phyloP scores from a whole-genome alignment of 2,329 filamentous ascomycete genomes.

The Verticillium nubilum region DNA sequence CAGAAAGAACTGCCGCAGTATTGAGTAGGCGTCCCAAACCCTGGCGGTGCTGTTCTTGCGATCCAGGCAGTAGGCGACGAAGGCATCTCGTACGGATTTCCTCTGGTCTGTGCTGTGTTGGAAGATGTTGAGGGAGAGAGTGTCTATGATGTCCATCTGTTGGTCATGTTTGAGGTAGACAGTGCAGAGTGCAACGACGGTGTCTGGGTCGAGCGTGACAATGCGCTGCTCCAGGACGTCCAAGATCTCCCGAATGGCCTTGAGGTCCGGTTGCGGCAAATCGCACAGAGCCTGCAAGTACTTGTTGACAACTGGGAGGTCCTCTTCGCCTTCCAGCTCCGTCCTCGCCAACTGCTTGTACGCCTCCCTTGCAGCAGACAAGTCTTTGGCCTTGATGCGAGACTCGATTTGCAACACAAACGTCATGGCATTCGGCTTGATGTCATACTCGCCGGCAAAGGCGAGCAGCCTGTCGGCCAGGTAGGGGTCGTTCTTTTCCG shows the following conservation, averaged over 20 bases:
- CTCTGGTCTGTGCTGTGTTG: slow-evolving; percentile 68
- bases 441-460: slow-evolving; percentile 58
- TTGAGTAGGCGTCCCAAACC: slow-evolving; percentile 60
- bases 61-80: slow-evolving; percentile 66
- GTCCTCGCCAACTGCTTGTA: slow-evolving; percentile 55
- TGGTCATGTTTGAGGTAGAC: slow-evolving; percentile 73
- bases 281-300: slow-evolving; percentile 66
- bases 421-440: slow-evolving; percentile 64
- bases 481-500: slow-evolving; percentile 62
- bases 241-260: slow-evolving; percentile 67
- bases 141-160: slow-evolving; percentile 71
- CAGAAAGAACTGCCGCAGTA: slow-evolving; percentile 59
- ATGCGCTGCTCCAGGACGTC: slow-evolving; percentile 67
- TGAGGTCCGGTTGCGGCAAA: slow-evolving; percentile 56
- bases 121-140: slow-evolving; percentile 70
- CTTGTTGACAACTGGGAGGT: slow-evolving; percentile 61
- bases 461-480: slow-evolving; percentile 68
- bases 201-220: slow-evolving; percentile 65
- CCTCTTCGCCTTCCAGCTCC: slow-evolving; percentile 47
- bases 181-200: slow-evolving; percentile 66
- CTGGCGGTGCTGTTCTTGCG: slow-evolving; percentile 54
- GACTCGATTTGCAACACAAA: slow-evolving; percentile 72
- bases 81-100: slow-evolving; percentile 55
- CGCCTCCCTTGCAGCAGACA: slow-evolving; percentile 62
- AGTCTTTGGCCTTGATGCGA: slow-evolving; percentile 65